phyloP scores from a whole-genome alignment of 108 stramenopile genomes.

The Cafeteria roenbergensis region DNA sequence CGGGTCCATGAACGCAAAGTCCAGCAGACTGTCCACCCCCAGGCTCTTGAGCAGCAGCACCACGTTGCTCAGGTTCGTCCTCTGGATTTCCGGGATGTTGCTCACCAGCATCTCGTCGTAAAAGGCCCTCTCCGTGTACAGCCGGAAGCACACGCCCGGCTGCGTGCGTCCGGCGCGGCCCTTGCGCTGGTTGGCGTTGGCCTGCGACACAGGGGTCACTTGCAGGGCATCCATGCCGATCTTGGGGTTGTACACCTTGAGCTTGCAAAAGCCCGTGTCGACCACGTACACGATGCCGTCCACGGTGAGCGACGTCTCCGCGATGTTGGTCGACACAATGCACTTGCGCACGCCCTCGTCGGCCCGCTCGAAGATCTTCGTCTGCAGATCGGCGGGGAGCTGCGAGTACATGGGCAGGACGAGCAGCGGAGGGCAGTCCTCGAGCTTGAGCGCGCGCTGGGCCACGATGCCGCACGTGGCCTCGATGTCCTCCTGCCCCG shows the following conservation, averaged over 20 bases:
- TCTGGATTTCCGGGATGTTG: conserved; percentile 91
- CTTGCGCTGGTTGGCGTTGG: conserved; percentile 89
- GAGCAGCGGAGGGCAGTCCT: conserved; percentile 62
- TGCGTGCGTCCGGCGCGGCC: conserved; percentile 93
- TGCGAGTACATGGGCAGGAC: conserved; percentile 95
- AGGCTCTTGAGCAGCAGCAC: conserved; percentile 89
- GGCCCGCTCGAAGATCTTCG: conserved; percentile 89
- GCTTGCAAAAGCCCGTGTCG: conserved; percentile 89
- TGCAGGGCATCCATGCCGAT: conserved; percentile 98
- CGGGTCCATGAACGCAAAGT: conserved; percentile 96
- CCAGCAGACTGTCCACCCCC: conserved; percentile 73
- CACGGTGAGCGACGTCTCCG: conserved; percentile 92
- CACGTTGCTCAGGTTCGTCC: conserved; percentile 95
- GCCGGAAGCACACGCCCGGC: conserved; percentile 83
- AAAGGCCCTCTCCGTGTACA: conserved; percentile 89
- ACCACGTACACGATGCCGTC: conserved; percentile 86
- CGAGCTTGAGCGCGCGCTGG: conserved; percentile 1
- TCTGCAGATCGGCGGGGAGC: conserved; percentile 91
- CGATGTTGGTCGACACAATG: conserved; percentile 95
- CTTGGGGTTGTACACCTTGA: conserved; percentile 97
- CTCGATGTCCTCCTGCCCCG: conserved; percentile 98
- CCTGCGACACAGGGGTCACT: conserved; percentile 83
- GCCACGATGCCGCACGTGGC: conserved; percentile 35
- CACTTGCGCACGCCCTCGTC: conserved; percentile 79
- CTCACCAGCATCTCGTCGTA: conserved; percentile 81